A percentile compares a stretch with the other conserved stretches of the same genome.
Conservation (phyloP, 176 grass and related monocot species). For the barley (Hordeum vulgare) region DNA sequence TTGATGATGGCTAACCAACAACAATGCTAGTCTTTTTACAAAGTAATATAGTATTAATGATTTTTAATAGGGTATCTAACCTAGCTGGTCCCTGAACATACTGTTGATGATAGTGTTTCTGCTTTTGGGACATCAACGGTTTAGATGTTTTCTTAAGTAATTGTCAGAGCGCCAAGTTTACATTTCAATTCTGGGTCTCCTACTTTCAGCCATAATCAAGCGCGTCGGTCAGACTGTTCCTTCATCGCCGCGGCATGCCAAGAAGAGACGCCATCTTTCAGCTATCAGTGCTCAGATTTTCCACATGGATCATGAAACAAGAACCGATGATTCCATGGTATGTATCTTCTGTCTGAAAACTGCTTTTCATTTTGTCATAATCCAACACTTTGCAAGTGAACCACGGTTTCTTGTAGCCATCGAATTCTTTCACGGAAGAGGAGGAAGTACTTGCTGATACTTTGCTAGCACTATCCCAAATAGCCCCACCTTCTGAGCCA, state of each 20-base stretch:
- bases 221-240: conserved; percentile 6
- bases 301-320: not conserved
- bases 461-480: conserved; percentile 40
- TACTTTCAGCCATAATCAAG: conserved; percentile 64
- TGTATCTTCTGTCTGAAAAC: not conserved
- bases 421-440: conserved; percentile 32
- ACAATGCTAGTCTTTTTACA: not conserved
- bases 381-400: not conserved
- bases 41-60: not conserved
- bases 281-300: conserved; percentile 37
- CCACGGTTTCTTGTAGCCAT: conserved; percentile 24
- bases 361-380: not conserved
- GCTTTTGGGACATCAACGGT: not conserved
- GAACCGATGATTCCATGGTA: conserved; percentile 9
- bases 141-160: not conserved
- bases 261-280: conserved; percentile 42
- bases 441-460: conserved; percentile 53
- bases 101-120: not conserved
- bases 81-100: not conserved
- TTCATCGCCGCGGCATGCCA: conserved; percentile 20
- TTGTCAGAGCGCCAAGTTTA: not conserved
- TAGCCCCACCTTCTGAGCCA: not conserved
- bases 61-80: not conserved
- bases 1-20: not conserved
- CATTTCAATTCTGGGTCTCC: not conserved